Percentiles rank a stretch among this genome's conserved stretches.
phyloP scores from a whole-genome alignment of 1,284 basidiomycete species.

The Phellinidium pouzarii region DNA sequence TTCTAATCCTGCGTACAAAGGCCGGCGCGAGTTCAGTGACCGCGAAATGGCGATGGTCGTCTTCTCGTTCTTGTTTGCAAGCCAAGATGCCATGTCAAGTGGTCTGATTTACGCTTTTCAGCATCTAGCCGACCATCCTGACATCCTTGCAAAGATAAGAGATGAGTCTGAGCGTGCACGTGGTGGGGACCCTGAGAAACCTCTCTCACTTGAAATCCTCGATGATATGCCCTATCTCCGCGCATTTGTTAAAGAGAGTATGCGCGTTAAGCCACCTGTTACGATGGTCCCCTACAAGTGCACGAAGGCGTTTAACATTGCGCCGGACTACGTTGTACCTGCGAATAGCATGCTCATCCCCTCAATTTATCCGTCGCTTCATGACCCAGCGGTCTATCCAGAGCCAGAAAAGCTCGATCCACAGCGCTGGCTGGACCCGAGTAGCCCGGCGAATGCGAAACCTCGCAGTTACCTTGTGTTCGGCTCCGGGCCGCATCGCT shows the following conservation, averaged over 20 bases:
- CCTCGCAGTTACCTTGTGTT: slow-evolving; percentile 97
- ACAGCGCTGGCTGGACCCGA: slow-evolving; percentile 89
- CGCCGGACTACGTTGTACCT: slow-evolving; percentile 87
- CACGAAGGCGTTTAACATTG: slow-evolving; percentile 87
- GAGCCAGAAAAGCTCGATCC: slow-evolving; percentile 81
- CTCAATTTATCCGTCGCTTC: slow-evolving; percentile 91
- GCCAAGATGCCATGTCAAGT: slow-evolving; percentile 97
- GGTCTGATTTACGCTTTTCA: slow-evolving; percentile 94
- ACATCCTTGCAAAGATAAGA: slow-evolving; percentile 82
- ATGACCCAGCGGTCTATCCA: slow-evolving; percentile 86
- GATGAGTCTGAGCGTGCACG: slow-evolving; percentile 88
- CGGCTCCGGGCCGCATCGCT: slow-evolving; percentile 89
- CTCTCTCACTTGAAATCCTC: slow-evolving; percentile 84
- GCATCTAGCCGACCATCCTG: slow-evolving; percentile 89
- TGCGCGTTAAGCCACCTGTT: slow-evolving; percentile 88
- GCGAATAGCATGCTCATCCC: slow-evolving; percentile 93
- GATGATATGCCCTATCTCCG: slow-evolving; percentile 92
- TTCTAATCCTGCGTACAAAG: slow-evolving; percentile 65
- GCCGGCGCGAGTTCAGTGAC: slow-evolving; percentile 84
- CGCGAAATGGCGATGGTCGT: slow-evolving; percentile 96
- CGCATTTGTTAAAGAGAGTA: slow-evolving; percentile 88
- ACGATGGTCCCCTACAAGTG: slow-evolving; percentile 96
- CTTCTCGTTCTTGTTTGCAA: slow-evolving; percentile 95
- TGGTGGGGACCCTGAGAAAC: slow-evolving; percentile 69
- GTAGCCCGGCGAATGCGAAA: slow-evolving; percentile 75